Base-by-base conservation (phyloP, 768 basidiomycete species). In the Russula virescens region DNA sequence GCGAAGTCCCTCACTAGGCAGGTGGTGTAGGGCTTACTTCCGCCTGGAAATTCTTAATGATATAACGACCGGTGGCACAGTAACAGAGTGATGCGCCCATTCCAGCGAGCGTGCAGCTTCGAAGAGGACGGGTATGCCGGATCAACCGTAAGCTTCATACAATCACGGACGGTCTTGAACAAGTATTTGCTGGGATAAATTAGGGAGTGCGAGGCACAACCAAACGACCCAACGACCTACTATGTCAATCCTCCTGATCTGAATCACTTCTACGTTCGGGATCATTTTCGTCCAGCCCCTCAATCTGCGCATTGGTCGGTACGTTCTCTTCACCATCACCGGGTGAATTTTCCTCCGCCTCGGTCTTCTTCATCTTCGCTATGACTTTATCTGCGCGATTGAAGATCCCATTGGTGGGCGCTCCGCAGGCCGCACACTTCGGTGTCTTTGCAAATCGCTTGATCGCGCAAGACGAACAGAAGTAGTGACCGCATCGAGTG, bases 401-500 rank as follows among this genome's bases (percentile, higher is more conserved):
- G 80, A 98, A 99, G 67, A 98, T 95, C 2, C 96, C 97, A 18
- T 87, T 91, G 0, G 97, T 98, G 0, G 94, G 84, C 14, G 91
- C 83, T 53, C 94, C 90, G 71, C 97, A 99, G 11, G 95, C 97
- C 56, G 92, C 81, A 68, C 97, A 99, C 75, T 94, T 98, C 2
- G 93, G 93, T 49, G 93, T 98, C 78, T 88, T 96, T 43, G 87
- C 85, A 69, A 88, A 98, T 55, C 97, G 84, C 73, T 93, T 92
- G 76, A 98, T 94, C 28, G 97, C 97, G 73, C 97, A 98, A 47
- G 88, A 81, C 53, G 90, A 91, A 74, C 94, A 96, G 73, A 92
- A 98, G 76, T 96, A 98, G 74, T 98, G 97, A 4, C 90, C 92
- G 75, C 97, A 99, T 57, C 92, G 88, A 45, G 97, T 98, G 53